Conservation (phyloP, 805 yeast genomes). For the Sugiyamaella floridensis region DNA sequence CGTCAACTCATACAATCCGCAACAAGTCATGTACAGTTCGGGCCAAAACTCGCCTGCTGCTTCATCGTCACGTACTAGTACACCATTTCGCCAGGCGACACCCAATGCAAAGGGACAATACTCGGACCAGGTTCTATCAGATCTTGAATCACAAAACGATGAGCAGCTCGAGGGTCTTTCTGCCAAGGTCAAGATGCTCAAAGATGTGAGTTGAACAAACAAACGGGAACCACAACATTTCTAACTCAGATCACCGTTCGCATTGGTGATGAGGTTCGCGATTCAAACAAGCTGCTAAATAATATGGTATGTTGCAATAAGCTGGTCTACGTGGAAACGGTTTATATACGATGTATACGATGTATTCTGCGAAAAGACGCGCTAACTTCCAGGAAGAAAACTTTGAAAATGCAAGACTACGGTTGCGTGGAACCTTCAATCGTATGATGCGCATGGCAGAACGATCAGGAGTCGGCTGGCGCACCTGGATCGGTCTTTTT, state of each 20-base stretch:
- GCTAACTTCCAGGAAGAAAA: conserved; percentile 30
- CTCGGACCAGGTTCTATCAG: conserved; percentile 48
- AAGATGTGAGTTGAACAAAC: conserved; percentile 31
- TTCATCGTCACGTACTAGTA: conserved; percentile 7
- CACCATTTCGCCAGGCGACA: conserved; percentile 21
- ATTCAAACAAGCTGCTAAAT: conserved; percentile 41
- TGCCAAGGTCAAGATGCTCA: conserved; percentile 47
- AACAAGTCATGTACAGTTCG: conserved; percentile 12
- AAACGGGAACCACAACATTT: background rate
- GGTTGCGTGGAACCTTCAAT: conserved; percentile 46
- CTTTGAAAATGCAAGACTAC: conserved; percentile 41
- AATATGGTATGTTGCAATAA: conserved; percentile 22
- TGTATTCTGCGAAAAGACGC: background rate
- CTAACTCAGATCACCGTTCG: conserved; percentile 38
- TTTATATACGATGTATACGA: background rate
- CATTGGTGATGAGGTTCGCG: conserved; percentile 62
- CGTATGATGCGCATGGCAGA: conserved; percentile 60
- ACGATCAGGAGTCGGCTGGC: conserved; percentile 55
- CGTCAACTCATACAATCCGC: conserved; percentile 25
- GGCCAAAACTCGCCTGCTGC: conserved; percentile 1
- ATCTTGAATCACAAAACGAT: conserved; percentile 60
- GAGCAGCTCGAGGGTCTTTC: conserved; percentile 50
- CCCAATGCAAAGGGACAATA: conserved; percentile 29
- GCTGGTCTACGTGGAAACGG: conserved; percentile 13
- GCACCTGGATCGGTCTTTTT: conserved; percentile 49